Conservation (phyloP, 1,284 basidiomycete genomes). For the Irpex lacteus region DNA sequence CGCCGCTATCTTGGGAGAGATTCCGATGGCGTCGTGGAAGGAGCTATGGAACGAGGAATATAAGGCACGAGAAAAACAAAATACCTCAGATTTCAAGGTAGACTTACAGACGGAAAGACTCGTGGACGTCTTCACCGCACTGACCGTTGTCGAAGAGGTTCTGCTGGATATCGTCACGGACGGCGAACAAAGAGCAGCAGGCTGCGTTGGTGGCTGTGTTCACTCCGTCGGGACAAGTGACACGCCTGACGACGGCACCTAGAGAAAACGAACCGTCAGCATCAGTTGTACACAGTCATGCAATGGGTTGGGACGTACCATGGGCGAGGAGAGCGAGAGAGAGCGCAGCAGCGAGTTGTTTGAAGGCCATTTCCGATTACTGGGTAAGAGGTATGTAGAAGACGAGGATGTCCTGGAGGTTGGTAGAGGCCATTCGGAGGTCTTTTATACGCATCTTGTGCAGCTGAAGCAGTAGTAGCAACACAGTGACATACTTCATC, state of each 20-base stretch:
- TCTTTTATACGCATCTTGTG: not conserved
- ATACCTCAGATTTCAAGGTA: no score
- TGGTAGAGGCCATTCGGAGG: not conserved
- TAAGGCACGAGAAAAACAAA: no score
- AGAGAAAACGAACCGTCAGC: not conserved
- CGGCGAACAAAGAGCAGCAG: slow-evolving; percentile 39
- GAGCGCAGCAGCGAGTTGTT: slow-evolving; percentile 11
- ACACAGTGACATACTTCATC: not conserved
- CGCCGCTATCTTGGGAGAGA: slow-evolving; percentile 23
- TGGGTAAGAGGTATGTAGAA: slow-evolving; percentile 1
- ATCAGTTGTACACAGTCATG: not conserved
- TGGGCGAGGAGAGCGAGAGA: slow-evolving; percentile 4
- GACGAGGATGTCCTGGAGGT: slow-evolving; percentile 3
- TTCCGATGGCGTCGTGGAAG: slow-evolving; percentile 3
- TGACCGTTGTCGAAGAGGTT: slow-evolving; percentile 28
- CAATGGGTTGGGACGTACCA: slow-evolving; percentile 1
- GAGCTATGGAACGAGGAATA: not conserved
- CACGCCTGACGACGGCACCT: slow-evolving; percentile 30
- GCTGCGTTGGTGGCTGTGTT: slow-evolving; percentile 35
- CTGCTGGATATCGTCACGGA: slow-evolving; percentile 36
- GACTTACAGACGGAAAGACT: slow-evolving; percentile 15
- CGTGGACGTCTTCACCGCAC: slow-evolving; percentile 19
- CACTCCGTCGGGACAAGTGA: slow-evolving; percentile 35
- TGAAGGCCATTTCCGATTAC: slow-evolving; percentile 13
- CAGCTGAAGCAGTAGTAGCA: not conserved